These are phyloP conservation scores for Microcyclospora pomicola DNA, from an alignment of 2,329 filamentous ascomycete genomes.

Conservation along the genomic window DNA sequence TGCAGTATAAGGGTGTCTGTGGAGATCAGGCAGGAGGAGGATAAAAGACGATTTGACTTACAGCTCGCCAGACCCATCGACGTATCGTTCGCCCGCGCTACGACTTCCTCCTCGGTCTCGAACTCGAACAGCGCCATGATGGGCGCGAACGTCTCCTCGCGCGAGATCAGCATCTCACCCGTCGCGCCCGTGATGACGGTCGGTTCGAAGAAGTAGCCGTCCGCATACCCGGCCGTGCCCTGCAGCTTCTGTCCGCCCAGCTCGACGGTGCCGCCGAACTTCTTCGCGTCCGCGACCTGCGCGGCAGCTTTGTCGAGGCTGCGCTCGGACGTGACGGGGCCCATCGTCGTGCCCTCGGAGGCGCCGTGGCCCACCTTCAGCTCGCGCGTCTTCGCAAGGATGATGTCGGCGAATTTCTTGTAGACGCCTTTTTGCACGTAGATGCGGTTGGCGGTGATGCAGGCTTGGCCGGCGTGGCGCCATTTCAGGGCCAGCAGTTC, in stretches of 20 bases:
- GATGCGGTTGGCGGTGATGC: constrained; percentile 51
- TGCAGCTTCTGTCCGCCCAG: constrained; percentile 41
- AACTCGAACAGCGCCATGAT: constrained; percentile 51
- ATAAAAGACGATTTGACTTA: background rate
- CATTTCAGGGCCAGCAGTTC: constrained; percentile 38
- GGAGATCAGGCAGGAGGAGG: too few relatives aligned
- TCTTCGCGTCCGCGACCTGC: constrained; percentile 47
- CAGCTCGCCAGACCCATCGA: constrained; percentile 51
- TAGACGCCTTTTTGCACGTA: constrained; percentile 51
- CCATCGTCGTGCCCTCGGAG: constrained; percentile 43
- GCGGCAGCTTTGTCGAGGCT: constrained; percentile 42
- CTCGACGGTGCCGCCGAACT: constrained; percentile 49
- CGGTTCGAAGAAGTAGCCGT: constrained; percentile 56
- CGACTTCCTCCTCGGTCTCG: constrained; percentile 50
- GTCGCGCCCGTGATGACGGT: constrained; percentile 50
- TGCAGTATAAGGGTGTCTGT: too few relatives aligned
- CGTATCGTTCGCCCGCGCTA: constrained; percentile 46
- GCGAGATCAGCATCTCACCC: constrained; percentile 40
- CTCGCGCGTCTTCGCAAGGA: constrained; percentile 38
- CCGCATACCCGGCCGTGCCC: constrained; percentile 24
- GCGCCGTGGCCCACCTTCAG: constrained; percentile 50
- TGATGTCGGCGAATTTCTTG: constrained; percentile 43
- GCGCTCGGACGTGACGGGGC: constrained; percentile 43
- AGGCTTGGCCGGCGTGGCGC: constrained; percentile 50
- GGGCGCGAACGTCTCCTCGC: constrained; percentile 54